Base-by-base conservation (phyloP, 345 rosid species). In the Clarkia xantiana region DNA sequence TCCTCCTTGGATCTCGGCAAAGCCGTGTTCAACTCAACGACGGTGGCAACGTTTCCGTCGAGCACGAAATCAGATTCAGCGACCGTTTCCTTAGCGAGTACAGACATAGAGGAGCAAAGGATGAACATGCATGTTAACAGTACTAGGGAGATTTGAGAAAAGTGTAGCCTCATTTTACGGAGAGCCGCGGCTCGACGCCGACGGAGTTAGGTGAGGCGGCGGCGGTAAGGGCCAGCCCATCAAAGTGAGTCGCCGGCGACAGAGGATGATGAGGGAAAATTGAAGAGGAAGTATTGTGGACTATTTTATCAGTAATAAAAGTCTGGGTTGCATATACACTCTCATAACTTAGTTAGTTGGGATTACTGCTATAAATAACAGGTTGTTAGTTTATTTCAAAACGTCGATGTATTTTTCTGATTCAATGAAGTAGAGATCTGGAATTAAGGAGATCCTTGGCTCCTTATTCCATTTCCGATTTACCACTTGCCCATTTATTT, bases 1-100 rank as follows among this genome's bases (percentile, higher is more conserved):
- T 71, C 86, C 52, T 81, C 86, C 54, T 61, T 77, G 58, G 75
- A 76, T 66, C 74, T 70, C 52, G 74, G 47, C 16, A 36, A 57
- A 41, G 88, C 66, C 34, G 71, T 54, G 56, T 77, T 79, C 58
- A 55, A 45, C 49, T 61, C 74, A 22, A 42, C 25, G 40, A 48
- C 66, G 15, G 73, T 75, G 44, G 64, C 73, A 57, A 72, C 70
- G 70, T 63, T 59, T 52, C 72, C 81, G 40, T 57, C 70, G 62
- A 66, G 38, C 25, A 19, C 51, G 34, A 55, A 50, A 40, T 54
- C 74, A 17, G 69, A 61, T 18, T 64, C 68, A 55, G 22, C 49
- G 20, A 29, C 14, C 22, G 39, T 18, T 40, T 49, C 53, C 20
- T 23, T 40, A 42, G 52, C 52, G 53, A 41, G 40, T 57, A 40